Base-by-base conservation (phyloP, 495 filamentous ascomycete genomes). In the Parachaetomium inaequale region DNA sequence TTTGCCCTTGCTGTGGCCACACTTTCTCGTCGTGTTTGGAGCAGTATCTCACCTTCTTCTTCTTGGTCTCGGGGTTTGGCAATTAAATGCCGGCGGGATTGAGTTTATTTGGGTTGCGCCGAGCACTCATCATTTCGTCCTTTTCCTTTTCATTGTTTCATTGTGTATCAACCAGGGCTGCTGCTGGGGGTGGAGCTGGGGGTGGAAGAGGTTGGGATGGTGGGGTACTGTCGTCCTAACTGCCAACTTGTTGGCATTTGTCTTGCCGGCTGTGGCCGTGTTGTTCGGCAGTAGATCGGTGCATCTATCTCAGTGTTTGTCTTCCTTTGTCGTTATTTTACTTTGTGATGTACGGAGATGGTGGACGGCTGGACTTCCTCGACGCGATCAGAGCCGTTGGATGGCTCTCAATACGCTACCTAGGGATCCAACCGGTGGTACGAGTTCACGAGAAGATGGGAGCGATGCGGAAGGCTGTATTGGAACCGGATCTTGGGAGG, bases 171-270 rank as follows among this genome's bases (percentile, higher is more conserved):
- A n/a, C n/a, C n/a, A n/a, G n/a, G n/a, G n/a, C n/a, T n/a, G n/a
- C 38, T 5, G 15, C 17, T 23, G 19, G 43, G 17, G 43, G 4
- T 23, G 43, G 7, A 5, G 11, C 21, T 4, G 19, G n/a, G 19
- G 19, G 43, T 46, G 21, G 43, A 46, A 46, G 19, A 7, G 6
- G 43, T 23, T 46, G 7, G 43, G 43, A 46, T 23, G 43, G 43
- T 46, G 43, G 43, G 43, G 43, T 46, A 7, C 11, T 46, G 19
- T 7, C 43, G 3, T 21, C 19, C 43, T 46, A 46, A 23, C 43
- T 46, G 43, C 43, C 43, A 46, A 46, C 43, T 46, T 46, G 43
- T 3, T 46, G 43, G 43, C 43, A 46, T 46, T 46, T 46, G 43
- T 46, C 43, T 46, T 46, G 43, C n/a, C 43, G 43, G 43, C 21